These are phyloP conservation scores for Corymbia citriodora DNA, from an alignment of 441 rosid genomes.

Conservation along the genomic window DNA sequence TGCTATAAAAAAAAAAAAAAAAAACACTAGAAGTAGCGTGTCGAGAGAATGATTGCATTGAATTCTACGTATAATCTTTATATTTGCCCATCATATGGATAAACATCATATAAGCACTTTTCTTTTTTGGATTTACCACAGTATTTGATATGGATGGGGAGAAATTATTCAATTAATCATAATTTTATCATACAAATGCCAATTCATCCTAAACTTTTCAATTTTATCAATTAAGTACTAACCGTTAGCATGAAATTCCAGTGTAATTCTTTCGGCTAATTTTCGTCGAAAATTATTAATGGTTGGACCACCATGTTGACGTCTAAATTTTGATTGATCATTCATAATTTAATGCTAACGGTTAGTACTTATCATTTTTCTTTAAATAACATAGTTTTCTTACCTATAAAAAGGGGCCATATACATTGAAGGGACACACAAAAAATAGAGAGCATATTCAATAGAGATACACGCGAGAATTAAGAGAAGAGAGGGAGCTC, in stretches of 20 bases:
- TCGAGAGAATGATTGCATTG: neutral
- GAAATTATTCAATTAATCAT: neutral
- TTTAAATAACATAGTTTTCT: too few relatives aligned
- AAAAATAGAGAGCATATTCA: too few relatives aligned
- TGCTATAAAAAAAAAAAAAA: neutral
- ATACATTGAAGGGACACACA: too few relatives aligned
- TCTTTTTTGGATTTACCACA: neutral
- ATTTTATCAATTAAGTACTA: neutral
- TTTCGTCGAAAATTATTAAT: neutral
- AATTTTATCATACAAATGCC: neutral
- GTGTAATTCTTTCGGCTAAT: fast-evolving
- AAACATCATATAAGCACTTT: neutral
- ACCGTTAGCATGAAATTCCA: neutral
- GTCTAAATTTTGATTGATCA: too few relatives aligned
- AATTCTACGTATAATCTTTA: neutral
- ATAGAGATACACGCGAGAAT: too few relatives aligned
- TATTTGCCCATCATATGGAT: neutral
- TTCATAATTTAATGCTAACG: too few relatives aligned
- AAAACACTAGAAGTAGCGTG: neutral
- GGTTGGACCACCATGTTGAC: neutral
- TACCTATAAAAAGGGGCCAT: too few relatives aligned
- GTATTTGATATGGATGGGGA: neutral
- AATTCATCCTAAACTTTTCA: neutral
- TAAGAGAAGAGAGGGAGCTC: too few relatives aligned
- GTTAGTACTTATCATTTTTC: too few relatives aligned